phyloP scores from a whole-genome alignment of 768 basidiomycete genomes.

The Rhizopogon sp. region DNA sequence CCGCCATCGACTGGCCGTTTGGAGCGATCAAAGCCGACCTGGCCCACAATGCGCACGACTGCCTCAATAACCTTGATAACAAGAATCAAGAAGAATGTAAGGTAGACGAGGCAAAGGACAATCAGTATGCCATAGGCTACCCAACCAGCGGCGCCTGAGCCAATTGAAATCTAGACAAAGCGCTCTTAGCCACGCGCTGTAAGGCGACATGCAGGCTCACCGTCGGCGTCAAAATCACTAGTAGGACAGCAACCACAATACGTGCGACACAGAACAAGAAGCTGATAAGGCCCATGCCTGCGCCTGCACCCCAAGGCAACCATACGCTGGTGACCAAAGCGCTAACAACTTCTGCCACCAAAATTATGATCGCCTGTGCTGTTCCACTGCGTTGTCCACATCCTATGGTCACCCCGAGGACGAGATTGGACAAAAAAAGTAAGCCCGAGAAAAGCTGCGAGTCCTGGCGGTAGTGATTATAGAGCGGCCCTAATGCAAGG shows the following conservation, averaged over 20 bases:
- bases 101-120: conserved; percentile 76
- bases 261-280: conserved; percentile 90
- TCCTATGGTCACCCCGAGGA: conserved; percentile 81
- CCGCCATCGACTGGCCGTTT: conserved; percentile 79
- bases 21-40: conserved; percentile 81
- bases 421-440: conserved; percentile 76
- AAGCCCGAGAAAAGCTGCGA: conserved; percentile 85
- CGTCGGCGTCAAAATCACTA: conserved; percentile 85
- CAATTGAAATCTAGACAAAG: conserved; percentile 69
- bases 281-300: conserved; percentile 94
- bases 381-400: conserved; percentile 89
- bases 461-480: conserved; percentile 90
- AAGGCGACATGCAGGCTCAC: conserved; percentile 41
- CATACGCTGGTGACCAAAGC: conserved; percentile 89
- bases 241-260: conserved; percentile 83
- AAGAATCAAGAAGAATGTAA: conserved; percentile 79
- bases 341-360: conserved; percentile 82
- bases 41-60: conserved; percentile 67
- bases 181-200: conserved; percentile 8
- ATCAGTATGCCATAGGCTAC: conserved; percentile 90
- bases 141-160: conserved; percentile 80
- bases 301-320: conserved; percentile 96
- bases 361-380: conserved; percentile 84
- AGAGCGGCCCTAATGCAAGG: conserved; percentile 85
- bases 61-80: conserved; percentile 83